Percentiles rank a stretch among this genome's conserved stretches.
These are phyloP conservation scores for Hericium erinaceus DNA, from an alignment of 768 basidiomycete species.

Conservation along the genomic window DNA sequence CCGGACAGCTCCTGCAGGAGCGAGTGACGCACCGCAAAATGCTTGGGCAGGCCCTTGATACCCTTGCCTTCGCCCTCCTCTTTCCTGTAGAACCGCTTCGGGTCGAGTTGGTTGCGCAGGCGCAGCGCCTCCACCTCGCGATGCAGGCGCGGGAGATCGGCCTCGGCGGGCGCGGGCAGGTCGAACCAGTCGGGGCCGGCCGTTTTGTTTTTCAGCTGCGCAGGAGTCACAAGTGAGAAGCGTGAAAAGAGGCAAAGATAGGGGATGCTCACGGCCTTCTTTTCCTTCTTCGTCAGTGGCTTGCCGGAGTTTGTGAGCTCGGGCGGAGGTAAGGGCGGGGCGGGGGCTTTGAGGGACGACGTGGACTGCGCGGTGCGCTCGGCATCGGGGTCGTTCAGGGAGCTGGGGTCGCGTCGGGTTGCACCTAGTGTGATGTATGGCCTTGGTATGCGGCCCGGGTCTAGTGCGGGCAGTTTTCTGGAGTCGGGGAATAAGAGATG, in stretches of 20 bases:
- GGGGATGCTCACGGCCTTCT: slow-evolving; percentile 48
- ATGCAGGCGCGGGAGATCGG: slow-evolving; percentile 68
- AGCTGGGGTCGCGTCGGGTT: slow-evolving; percentile 33
- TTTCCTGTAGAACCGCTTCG: slow-evolving; percentile 85
- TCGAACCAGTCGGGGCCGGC: slow-evolving; percentile 84
- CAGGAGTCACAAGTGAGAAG: background rate
- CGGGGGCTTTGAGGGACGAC: slow-evolving; percentile 40
- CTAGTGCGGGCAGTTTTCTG: slow-evolving; percentile 53
- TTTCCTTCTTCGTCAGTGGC: slow-evolving; percentile 61
- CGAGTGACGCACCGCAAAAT: slow-evolving; percentile 64
- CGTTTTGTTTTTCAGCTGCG: slow-evolving; percentile 58
- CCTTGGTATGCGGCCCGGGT: slow-evolving; percentile 54
- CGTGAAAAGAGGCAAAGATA: background rate
- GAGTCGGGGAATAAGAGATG: background rate
- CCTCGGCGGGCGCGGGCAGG: slow-evolving; percentile 72
- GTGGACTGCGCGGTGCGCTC: slow-evolving; percentile 42
- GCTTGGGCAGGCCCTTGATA: slow-evolving; percentile 76
- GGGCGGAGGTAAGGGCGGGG: slow-evolving; percentile 54
- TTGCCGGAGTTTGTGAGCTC: slow-evolving; percentile 53
- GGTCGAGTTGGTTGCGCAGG: slow-evolving; percentile 81
- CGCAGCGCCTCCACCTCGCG: slow-evolving; percentile 85
- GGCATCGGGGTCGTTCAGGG: slow-evolving; percentile 53
- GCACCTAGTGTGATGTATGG: slow-evolving; percentile 53
- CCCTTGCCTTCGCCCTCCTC: slow-evolving; percentile 82
- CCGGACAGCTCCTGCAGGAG: background rate